Percentiles rank a stretch among this genome's conserved stretches.
Evolutionary conservation across 352 stramenopile species (phyloP).

Genomic region (Lagenidium sp.): DNA sequence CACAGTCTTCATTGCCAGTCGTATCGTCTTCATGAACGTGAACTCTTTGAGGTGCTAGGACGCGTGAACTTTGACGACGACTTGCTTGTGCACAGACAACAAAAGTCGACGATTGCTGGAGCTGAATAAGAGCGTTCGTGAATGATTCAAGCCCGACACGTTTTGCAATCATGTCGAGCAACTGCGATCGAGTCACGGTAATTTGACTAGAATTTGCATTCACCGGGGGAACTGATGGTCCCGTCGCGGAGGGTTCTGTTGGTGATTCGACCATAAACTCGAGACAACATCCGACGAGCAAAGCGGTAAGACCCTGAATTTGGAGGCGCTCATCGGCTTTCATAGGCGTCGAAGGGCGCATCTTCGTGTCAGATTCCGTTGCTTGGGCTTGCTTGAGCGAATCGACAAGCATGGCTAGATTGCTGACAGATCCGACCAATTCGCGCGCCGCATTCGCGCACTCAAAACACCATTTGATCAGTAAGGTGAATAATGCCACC

Average conservation of each 20-base stretch:
- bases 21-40: too few relatives aligned
- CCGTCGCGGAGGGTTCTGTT: neutral
- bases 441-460: constrained; percentile 53
- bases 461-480: constrained; percentile 50
- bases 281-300: constrained; percentile 49
- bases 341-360: neutral
- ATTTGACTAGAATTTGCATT: neutral
- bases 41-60: too few relatives aligned
- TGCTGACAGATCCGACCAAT: constrained; percentile 43
- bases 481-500: constrained; percentile 33
- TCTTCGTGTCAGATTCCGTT: neutral
- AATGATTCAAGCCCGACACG: constrained; percentile 52
- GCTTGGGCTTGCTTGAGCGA: neutral
- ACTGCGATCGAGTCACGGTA: constrained; percentile 38
- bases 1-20: constrained; percentile 8
- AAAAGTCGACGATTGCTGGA: constrained; percentile 46
- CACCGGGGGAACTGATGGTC: neutral
- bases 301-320: constrained; percentile 28
- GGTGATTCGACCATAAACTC: constrained; percentile 30
- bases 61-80: constrained; percentile 27
- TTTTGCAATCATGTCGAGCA: constrained; percentile 62
- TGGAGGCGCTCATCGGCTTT: constrained; percentile 22
- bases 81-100: constrained; percentile 32
- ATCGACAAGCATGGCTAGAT: constrained; percentile 46
- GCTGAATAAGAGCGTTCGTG: constrained; percentile 52